Base-by-base conservation (phyloP, 192 early-diverging fungal species). In the Dispira parvispora region DNA sequence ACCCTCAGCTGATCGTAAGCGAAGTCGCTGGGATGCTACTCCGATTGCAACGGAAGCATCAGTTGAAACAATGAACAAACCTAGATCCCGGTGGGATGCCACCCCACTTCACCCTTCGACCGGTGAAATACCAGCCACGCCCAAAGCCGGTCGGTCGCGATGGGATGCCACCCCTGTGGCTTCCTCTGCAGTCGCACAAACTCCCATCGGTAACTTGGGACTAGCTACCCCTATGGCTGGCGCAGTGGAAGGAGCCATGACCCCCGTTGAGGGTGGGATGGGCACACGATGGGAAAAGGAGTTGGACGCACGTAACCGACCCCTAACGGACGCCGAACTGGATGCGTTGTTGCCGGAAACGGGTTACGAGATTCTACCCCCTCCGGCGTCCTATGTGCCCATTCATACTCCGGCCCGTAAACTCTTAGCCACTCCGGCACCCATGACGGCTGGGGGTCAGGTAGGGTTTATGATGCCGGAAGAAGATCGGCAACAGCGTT, bases 401-500 rank as follows among this genome's bases (percentile, higher is more conserved):
- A 97, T 97, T 62, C 88, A 90, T 54, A 99, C 96, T 14, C 93
- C 96, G 0, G 88, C 89, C 3, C 88, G 96, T 54, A 97, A 99
- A 65, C 74, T 99, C 52, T 90, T 82, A 71, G 89, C 91, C 0
- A 96, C 96, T 0, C 94, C 96, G 13, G 91, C 92, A 0, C 87
- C 94, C 8, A 80, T 90, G 73, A 78, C 72, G 2, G 87, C 81
- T 20, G 69, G 65, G 26, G 80, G 76, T 0, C n/a, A n/a, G n/a
- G n/a, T n/a, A n/a, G 91, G 90, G 11, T 94, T 91, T 66, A 84
- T 90, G 70, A 89, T 89, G 82, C 87, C 88, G 60, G 89, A 92
- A 52, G 91, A 91, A 64, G 71, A 75, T 16, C 52, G 76, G 25
- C 79, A 73, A 46, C 71, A 68, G 32, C 75, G 76, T 44, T 76